Evolutionary conservation across 306 rosid species (phyloP), one percentile per base, ranked within the genome.

Genomic region (Trifolium pratense): DNA sequence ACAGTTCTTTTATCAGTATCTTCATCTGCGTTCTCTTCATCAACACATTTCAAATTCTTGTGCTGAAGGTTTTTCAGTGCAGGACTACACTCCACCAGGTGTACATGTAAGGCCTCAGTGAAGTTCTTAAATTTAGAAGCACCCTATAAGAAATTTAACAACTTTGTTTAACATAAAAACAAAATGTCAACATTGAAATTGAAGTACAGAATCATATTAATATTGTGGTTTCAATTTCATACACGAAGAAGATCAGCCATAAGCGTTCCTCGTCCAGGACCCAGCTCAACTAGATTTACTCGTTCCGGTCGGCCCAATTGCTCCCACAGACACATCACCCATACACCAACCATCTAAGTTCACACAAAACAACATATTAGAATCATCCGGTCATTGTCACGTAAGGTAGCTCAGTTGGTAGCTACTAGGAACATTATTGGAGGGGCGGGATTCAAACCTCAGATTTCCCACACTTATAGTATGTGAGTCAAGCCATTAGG

Each of bases 321-420:
- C 93, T 94, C 93, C 99, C 99, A 94, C 6, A 94, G 68, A 80
- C 93, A 91, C 95, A 94, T 86, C 74, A 88, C 96, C 99, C 99
- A 94, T 17, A 94, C 93, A 75, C 97, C 97, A 78, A 91, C 73
- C 93, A 94, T 89, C 97, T 94, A 73, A 66, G 20, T 68, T 73
- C 10, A 71, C 68, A 84, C n/a, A 49, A 59, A 66, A 73, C 62
- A 72, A 69, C 52, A 60, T 23, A 67, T 66, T 25, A 81, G 55
- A 70, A 63, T 66, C 68, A 21, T 42, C 77, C 37, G 62, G 11
- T 37, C 14, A 39, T 9, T 10, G 3, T 25, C 29, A 2, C 29
- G 2, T 25, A 25, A 3, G 29, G 29, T 25, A 25, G 25, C 25
- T 21, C 29, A 2, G 29, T 25, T 25, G 29, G 3, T 25, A 25